phyloP scores from a whole-genome alignment of 768 basidiomycete species.

The Pulveroboletus sp. region DNA sequence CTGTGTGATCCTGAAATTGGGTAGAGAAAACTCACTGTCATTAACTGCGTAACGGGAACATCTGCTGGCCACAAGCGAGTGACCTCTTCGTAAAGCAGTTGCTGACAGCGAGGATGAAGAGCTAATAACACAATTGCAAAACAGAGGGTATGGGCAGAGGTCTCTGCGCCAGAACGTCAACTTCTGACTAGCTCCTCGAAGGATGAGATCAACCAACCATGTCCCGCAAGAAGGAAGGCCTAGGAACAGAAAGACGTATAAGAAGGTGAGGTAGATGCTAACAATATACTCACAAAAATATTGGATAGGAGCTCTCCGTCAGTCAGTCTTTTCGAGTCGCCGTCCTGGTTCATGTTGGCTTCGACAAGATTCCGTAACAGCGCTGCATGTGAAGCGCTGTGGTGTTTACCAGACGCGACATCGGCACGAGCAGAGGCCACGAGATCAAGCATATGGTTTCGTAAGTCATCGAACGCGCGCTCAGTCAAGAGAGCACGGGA shows the following conservation, averaged over 20 bases:
- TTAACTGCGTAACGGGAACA: conserved; percentile 20
- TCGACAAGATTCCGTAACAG: conserved; percentile 45
- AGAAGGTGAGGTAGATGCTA: not conserved
- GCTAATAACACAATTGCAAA: conserved; percentile 46
- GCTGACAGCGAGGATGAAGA: conserved; percentile 48
- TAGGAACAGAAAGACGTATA: conserved; percentile 10
- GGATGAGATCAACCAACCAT: conserved; percentile 31
- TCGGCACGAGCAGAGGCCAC: conserved; percentile 37
- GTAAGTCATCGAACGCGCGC: conserved; percentile 37
- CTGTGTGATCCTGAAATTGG: too few species aligned
- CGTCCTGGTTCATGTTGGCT: conserved; percentile 43
- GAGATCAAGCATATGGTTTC: conserved; percentile 40
- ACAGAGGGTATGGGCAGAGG: conserved; percentile 43
- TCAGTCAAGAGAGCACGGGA: conserved; percentile 26
- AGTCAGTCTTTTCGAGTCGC: conserved; percentile 30
- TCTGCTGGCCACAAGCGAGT: conserved; percentile 38
- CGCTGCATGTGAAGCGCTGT: conserved; percentile 29
- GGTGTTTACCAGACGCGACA: conserved; percentile 28
- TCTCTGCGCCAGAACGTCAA: conserved; percentile 35
- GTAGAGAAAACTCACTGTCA: conserved; percentile 26
- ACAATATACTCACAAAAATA: conserved; percentile 39
- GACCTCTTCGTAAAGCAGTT: conserved; percentile 43
- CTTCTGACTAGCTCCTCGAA: not conserved
- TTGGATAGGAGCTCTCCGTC: conserved; percentile 49
- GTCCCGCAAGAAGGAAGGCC: conserved; percentile 48